A percentile compares a stretch with the other conserved stretches of the same genome.
These are phyloP conservation scores for Centaurea solstitialis DNA, from an alignment of 129 eudicot species.

Conservation along the genomic window DNA sequence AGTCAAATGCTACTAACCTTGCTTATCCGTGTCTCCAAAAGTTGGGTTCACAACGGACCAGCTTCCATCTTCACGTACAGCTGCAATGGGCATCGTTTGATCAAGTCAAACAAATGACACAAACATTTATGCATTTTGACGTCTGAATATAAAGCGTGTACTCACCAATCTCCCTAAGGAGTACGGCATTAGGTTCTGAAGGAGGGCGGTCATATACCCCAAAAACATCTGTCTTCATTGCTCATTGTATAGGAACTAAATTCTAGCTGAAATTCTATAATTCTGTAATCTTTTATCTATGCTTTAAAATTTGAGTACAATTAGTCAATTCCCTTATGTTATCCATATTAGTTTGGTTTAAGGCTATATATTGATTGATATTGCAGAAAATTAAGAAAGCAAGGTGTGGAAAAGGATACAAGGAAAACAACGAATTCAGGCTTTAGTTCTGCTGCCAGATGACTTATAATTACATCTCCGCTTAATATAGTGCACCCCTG, in stretches of 20 bases:
- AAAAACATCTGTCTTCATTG: conserved; percentile 80
- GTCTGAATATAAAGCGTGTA: background rate
- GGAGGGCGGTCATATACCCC: conserved; percentile 98
- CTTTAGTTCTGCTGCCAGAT: conserved; percentile 69
- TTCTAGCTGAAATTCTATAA: background rate
- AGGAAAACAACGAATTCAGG: conserved; percentile 96
- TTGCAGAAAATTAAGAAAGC: background rate
- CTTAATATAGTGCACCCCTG: conserved; percentile 98
- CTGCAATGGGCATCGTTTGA: conserved; percentile 41
- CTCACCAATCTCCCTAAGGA: conserved; percentile 89
- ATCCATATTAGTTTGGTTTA: background rate
- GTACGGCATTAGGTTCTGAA: conserved; percentile 74
- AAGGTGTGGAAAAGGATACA: conserved; percentile 56
- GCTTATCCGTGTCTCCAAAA: conserved; percentile 48
- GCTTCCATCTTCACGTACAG: conserved; percentile 84
- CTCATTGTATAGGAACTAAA: conserved; percentile 40
- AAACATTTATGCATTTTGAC: background rate
- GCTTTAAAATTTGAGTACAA: background rate
- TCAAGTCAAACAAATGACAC: conserved; percentile 8
- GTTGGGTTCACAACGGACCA: conserved; percentile 79
- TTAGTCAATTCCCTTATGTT: background rate
- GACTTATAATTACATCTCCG: conserved; percentile 94
- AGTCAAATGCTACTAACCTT: conserved; percentile 45
- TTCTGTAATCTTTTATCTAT: background rate
- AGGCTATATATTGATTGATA: background rate